phyloP scores from a whole-genome alignment of 441 rosid genomes.

The Manihot esculenta region DNA sequence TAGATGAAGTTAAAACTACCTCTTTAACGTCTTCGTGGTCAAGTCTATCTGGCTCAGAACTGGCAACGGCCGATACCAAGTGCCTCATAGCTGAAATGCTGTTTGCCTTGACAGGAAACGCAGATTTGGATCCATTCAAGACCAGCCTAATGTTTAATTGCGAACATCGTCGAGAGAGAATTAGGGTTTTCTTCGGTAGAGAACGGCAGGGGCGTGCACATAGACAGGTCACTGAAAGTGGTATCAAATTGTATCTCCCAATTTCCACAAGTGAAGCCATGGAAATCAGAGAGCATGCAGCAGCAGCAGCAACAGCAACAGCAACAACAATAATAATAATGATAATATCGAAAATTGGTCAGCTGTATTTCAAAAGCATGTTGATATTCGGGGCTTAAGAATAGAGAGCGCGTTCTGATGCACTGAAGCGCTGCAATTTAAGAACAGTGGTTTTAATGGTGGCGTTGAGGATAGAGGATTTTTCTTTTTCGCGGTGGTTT shows the following conservation, averaged over 20 bases:
- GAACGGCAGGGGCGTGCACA: slow-evolving; percentile 48
- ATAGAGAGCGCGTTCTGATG: background rate
- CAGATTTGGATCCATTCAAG: slow-evolving; percentile 30
- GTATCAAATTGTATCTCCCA: slow-evolving; percentile 40
- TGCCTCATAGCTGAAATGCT: slow-evolving; percentile 35
- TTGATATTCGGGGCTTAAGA: background rate
- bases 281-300: background rate
- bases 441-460: background rate
- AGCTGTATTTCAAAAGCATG: background rate
- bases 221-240: slow-evolving; percentile 38
- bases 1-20: slow-evolving; percentile 25
- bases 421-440: background rate
- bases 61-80: slow-evolving; percentile 44
- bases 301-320: too few species aligned
- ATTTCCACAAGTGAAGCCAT: slow-evolving; percentile 56
- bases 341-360: background rate
- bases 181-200: slow-evolving; percentile 36
- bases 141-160: slow-evolving; percentile 33
- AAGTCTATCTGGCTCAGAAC: slow-evolving; percentile 48
- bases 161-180: slow-evolving; percentile 29
- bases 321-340: background rate
- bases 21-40: slow-evolving; percentile 40
- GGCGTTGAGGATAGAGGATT: slow-evolving; percentile 11
- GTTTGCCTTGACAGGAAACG: slow-evolving; percentile 26
- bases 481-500: background rate